Conservation (phyloP, 2,329 filamentous ascomycete genomes). For the Fusarium sambucinum region DNA sequence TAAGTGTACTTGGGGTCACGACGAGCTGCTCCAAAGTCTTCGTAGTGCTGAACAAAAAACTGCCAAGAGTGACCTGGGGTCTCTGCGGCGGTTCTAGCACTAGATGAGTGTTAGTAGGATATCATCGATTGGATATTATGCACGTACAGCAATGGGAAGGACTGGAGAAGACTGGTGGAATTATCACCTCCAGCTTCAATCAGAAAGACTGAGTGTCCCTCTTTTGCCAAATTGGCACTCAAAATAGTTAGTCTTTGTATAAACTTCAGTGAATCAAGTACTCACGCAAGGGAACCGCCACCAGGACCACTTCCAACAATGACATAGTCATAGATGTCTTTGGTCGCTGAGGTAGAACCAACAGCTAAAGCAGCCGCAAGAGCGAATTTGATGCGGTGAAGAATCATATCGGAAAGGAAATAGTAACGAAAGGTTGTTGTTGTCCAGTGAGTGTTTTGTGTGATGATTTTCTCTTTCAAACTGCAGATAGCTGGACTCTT, state of each 20-base stretch:
- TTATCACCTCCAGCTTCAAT: constrained; percentile 19
- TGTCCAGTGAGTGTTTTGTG: not conserved
- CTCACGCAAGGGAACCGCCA: constrained; percentile 13
- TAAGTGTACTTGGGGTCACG: constrained; percentile 19
- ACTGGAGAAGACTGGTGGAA: not conserved
- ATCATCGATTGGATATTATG: rapidly evolving
- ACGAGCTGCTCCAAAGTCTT: constrained; percentile 11
- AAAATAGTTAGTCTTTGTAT: rapidly evolving
- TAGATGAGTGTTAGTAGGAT: rapidly evolving
- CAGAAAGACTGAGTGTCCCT: constrained; percentile 10
- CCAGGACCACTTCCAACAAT: constrained; percentile 5
- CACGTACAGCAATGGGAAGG: not conserved
- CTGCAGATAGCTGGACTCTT: not conserved
- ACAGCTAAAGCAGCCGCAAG: not conserved
- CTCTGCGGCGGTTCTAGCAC: constrained; percentile 6
- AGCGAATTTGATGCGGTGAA: not conserved
- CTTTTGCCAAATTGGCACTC: constrained; percentile 7
- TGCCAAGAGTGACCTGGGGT: constrained; percentile 6
- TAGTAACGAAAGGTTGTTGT: too few species aligned
- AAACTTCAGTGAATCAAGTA: not conserved
- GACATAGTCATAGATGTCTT: constrained; percentile 12
- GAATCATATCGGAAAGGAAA: not conserved
- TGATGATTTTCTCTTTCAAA: not conserved
- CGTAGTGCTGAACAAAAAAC: constrained; percentile 17
- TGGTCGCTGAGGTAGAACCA: not conserved